Evolutionary conservation across 306 rosid species (phyloP).

Genomic region (Medicago truncatula): DNA sequence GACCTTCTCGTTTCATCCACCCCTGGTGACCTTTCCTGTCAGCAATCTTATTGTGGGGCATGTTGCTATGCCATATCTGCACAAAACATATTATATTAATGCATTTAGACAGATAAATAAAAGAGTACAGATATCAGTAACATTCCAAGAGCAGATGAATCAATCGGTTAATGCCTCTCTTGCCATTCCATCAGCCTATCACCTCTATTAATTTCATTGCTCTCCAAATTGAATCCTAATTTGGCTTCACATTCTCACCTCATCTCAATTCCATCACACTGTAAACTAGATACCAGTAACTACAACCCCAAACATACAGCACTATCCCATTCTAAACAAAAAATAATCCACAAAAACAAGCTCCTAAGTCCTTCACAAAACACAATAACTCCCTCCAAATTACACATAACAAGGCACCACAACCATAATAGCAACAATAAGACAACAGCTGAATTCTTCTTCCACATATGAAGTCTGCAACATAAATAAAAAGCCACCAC

Average conservation of each 20-base stretch:
- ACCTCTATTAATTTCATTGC: slow-evolving; percentile 17
- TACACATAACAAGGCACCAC: slow-evolving; percentile 6
- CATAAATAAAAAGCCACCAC: not conserved
- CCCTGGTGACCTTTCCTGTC: slow-evolving; percentile 99
- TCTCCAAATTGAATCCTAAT: not conserved
- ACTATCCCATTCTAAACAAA: slow-evolving; percentile 7
- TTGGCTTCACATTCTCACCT: slow-evolving; percentile 8
- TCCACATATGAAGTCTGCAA: not conserved
- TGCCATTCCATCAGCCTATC: slow-evolving; percentile 10
- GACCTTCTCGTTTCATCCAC: slow-evolving; percentile 95
- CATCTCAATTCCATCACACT: slow-evolving; percentile 5
- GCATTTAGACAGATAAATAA: slow-evolving; percentile 35
- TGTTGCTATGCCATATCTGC: slow-evolving; percentile 93
- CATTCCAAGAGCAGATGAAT: not conserved
- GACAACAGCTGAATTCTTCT: not conserved
- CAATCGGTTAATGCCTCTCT: not conserved
- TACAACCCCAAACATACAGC: not conserved
- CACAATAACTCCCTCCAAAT: not conserved
- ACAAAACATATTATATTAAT: slow-evolving; percentile 31
- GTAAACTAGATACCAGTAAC: not conserved
- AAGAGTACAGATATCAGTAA: slow-evolving; percentile 5
- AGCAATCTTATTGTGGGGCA: slow-evolving; percentile 95
- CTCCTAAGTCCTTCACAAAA: not conserved
- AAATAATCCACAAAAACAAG: not conserved
- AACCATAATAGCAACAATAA: not conserved